phyloP scores from a whole-genome alignment of 2,329 filamentous ascomycete genomes.

The Hymenoscyphus infarciens region DNA sequence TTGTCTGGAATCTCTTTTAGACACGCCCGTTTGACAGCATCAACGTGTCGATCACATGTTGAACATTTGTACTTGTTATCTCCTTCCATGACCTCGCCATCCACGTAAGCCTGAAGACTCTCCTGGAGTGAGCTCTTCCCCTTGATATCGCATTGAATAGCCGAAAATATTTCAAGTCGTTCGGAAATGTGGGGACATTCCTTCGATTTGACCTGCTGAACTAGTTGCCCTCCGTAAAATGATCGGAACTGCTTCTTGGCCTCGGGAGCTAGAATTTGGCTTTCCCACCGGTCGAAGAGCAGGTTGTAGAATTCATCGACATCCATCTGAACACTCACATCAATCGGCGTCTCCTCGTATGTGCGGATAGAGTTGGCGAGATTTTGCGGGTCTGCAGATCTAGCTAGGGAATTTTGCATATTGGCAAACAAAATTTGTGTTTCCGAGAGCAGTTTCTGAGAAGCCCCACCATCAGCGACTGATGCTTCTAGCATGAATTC shows the following conservation, averaged over 20 bases:
- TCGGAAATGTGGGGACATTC: conserved; percentile 94
- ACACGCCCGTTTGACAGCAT: conserved; percentile 89
- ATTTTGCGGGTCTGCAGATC: conserved; percentile 67
- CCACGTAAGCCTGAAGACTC: conserved; percentile 90
- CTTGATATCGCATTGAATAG: conserved; percentile 94
- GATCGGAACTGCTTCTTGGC: conserved; percentile 71
- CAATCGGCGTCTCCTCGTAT: conserved; percentile 78
- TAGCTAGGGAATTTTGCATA: conserved; percentile 79
- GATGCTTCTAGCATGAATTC: conserved; percentile 70
- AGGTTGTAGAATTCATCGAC: conserved; percentile 97
- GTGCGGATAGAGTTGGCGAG: conserved; percentile 76
- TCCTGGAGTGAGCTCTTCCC: conserved; percentile 81
- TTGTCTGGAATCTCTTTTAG: conserved; percentile 91
- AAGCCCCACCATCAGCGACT: conserved; percentile 50
- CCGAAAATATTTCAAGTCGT: conserved; percentile 83
- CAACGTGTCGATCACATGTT: conserved; percentile 80
- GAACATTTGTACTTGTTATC: conserved; percentile 99
- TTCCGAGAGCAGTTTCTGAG: conserved; percentile 68
- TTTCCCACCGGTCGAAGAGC: conserved; percentile 87
- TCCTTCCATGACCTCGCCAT: conserved; percentile 94
- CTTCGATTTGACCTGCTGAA: conserved; percentile 93
- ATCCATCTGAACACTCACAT: conserved; percentile 91
- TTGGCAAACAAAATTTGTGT: conserved; percentile 79
- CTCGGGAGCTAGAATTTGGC: conserved; percentile 65
- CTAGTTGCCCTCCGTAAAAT: conserved; percentile 87